Conservation (phyloP, 225 moss, liverwort and hornwort species). For the Anthoceros angustus region DNA sequence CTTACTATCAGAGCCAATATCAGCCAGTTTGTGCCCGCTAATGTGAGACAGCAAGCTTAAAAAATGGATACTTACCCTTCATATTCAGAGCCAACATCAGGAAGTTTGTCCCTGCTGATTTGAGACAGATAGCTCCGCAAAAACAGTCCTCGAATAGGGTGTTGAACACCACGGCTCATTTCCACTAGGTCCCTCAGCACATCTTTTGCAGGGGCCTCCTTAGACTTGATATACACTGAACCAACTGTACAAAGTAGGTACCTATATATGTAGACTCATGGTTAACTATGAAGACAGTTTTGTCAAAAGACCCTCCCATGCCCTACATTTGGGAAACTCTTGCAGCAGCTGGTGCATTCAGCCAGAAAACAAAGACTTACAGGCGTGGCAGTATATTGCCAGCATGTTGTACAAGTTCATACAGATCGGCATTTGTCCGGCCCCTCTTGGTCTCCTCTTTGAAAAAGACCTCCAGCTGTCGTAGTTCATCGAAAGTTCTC, state of each 20-base stretch:
- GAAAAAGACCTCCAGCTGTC: conserved; percentile 80
- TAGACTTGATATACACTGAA: conserved; percentile 88
- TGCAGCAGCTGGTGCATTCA: neutral
- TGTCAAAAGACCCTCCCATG: no score
- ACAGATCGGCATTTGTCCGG: conserved; percentile 82
- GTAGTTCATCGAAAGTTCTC: conserved; percentile 77
- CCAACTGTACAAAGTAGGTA: conserved; percentile 97
- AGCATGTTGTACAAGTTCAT: conserved; percentile 93
- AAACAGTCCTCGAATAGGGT: conserved; percentile 87
- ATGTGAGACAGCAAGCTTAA: neutral
- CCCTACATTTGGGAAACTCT: no score
- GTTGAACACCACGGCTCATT: conserved; percentile 96
- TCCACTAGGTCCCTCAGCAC: conserved; percentile 91
- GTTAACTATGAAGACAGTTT: no score
- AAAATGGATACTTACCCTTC: conserved; percentile 48
- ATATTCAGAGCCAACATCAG: conserved; percentile 77
- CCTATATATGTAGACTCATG: conserved; percentile 20
- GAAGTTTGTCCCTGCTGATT: conserved; percentile 88
- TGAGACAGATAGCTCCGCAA: conserved; percentile 92
- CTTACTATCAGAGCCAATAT: no score
- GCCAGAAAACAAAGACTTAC: conserved; percentile 25
- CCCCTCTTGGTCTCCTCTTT: conserved; percentile 84
- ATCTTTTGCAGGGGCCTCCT: conserved; percentile 93
- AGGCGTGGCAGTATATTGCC: conserved; percentile 89
- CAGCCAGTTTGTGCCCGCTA: neutral